Percentiles rank a stretch among this genome's conserved stretches.
phyloP scores from a whole-genome alignment of 768 basidiomycete genomes.

The Coprinopsis marcescibilis region DNA sequence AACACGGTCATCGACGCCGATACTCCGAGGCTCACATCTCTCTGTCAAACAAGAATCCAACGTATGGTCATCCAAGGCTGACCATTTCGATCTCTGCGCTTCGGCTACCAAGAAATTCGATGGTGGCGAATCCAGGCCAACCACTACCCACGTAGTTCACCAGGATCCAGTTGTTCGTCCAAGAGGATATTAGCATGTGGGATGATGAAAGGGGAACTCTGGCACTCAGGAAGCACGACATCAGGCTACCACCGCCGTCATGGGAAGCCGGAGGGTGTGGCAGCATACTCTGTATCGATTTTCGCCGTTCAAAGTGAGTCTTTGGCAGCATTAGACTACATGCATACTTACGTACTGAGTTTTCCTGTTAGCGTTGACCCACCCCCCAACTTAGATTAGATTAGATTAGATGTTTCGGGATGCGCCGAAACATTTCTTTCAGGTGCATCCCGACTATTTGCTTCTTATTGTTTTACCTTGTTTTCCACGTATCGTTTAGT shows the following conservation, averaged over 20 bases:
- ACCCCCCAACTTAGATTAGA: no score
- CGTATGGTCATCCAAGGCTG: conserved; percentile 23
- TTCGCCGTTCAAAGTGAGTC: conserved; percentile 67
- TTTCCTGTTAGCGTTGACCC: conserved; percentile 59
- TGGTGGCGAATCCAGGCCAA: conserved; percentile 32
- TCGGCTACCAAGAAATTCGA: conserved; percentile 30
- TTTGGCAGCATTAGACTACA: background rate
- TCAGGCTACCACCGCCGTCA: conserved; percentile 60
- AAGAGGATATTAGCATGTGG: conserved; percentile 38
- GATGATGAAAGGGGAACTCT: conserved; percentile 65
- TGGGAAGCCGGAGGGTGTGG: conserved; percentile 72
- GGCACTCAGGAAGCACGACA: conserved; percentile 60
- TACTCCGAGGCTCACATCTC: conserved; percentile 62
- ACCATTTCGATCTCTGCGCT: conserved; percentile 23
- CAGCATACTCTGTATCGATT: conserved; percentile 64
- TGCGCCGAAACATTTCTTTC: no score
- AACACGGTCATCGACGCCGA: conserved; percentile 55
- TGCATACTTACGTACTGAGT: conserved; percentile 8
- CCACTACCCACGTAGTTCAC: conserved; percentile 48
- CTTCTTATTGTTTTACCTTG: no score
- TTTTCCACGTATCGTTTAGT: no score
- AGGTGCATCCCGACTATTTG: no score
- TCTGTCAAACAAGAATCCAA: conserved; percentile 61
- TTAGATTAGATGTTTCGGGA: no score
- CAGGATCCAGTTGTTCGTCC: conserved; percentile 43